Evolutionary conservation across 306 rosid genomes (phyloP), one percentile per base, ranked within the genome.

Genomic region (Cicer pinnatifidum): DNA sequence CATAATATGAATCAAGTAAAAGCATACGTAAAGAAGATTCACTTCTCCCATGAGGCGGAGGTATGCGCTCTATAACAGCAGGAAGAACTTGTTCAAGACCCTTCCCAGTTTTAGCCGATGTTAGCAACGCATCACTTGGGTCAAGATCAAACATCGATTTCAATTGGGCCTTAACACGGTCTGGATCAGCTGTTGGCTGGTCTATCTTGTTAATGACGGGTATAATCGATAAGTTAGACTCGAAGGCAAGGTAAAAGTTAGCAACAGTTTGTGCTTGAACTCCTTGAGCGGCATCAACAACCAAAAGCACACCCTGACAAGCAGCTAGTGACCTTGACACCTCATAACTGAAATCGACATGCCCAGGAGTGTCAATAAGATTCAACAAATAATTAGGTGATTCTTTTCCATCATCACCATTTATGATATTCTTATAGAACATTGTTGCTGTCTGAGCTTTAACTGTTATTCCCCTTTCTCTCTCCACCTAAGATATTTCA

Each of bases 371-470:
- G 78, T 92, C 98, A 57, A 92, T 86, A 81, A 92, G 88, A 82
- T 92, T 92, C 44, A 92, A 69, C 67, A 92, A 77, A 75, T 73
- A 92, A 13, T 72, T 75, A 16, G 76, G 72, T 47, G 83, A 66
- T 65, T 75, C 85, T 19, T 62, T 78, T n/a, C 9, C 86, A 44
- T 69, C 59, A 9, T 69, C 73, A 39, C 83, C 83, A 68, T 50
- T 75, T 75, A 63, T 51, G 19, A 48, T 75, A 75, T 83, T 67
- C 84, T 80, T 84, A 82, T 86, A 76, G 82, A 91, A 91, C 98
- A 94, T 94, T 56, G 98, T 94, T 59, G 98, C 97, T 48, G 98
- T 94, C 82, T 94, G 97, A 13, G 96, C 98, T 72, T 93, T 93
- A 48, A 93, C 98, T 3, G 98, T 91, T 75, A 93, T 91, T 60